Conservation (phyloP, 305 asterid genomes). For the Solanum aculeatissimum region DNA sequence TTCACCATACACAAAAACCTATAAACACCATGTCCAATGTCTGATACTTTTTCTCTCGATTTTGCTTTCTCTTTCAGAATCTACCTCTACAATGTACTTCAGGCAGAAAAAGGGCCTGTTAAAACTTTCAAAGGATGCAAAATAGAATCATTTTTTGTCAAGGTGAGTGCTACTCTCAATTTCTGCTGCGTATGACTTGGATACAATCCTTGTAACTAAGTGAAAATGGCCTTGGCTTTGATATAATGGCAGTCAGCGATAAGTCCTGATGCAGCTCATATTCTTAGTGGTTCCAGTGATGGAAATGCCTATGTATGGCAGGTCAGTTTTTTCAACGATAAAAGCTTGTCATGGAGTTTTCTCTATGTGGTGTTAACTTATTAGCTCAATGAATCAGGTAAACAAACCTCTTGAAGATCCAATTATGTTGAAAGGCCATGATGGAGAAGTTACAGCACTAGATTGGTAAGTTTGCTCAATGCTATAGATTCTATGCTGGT, state of each 20-base stretch:
- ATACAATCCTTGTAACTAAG: background rate
- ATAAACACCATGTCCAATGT: background rate
- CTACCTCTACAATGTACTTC: constrained; percentile 71
- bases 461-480: constrained; percentile 46
- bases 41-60: background rate
- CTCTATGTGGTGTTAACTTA: background rate
- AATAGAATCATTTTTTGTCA: constrained; percentile 75
- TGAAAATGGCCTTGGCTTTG: background rate
- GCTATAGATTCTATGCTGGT: background rate
- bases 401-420: constrained; percentile 62
- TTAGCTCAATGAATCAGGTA: constrained; percentile 34
- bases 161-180: constrained; percentile 35
- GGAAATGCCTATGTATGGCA: constrained; percentile 95
- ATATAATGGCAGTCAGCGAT: constrained; percentile 52
- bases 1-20: background rate
- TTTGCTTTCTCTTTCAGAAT: constrained; percentile 39
- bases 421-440: constrained; percentile 55
- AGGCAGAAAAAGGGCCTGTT: constrained; percentile 69
- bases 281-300: constrained; percentile 93
- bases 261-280: constrained; percentile 89
- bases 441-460: constrained; percentile 90
- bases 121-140: constrained; percentile 62
- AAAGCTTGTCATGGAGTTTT: background rate
- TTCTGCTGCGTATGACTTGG: background rate
- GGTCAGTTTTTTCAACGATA: constrained; percentile 24